Conservation (phyloP, 257 asterid species). For the Mentha longifolia region DNA sequence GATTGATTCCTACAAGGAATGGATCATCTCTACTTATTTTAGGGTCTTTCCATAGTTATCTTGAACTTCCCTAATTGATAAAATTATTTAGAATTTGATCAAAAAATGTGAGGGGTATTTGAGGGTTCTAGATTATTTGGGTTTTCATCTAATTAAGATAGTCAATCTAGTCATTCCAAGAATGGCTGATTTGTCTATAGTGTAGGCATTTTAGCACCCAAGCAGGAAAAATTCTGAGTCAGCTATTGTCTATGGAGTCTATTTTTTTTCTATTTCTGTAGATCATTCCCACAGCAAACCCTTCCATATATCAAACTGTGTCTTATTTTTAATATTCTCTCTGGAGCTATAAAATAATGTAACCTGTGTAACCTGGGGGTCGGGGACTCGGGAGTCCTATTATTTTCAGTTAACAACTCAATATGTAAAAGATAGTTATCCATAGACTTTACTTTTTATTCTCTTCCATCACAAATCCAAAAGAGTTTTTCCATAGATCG, state of each 20-base stretch:
- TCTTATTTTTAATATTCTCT: neutral
- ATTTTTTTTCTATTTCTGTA: neutral
- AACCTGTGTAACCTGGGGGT: too few species aligned
- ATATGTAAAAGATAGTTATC: neutral
- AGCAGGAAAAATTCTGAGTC: neutral
- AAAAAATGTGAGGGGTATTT: neutral
- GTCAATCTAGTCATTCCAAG: neutral
- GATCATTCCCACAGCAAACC: neutral
- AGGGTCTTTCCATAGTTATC: neutral
- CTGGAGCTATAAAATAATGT: slow-evolving; percentile 19
- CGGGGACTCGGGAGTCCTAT: neutral
- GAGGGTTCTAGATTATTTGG: too few species aligned
- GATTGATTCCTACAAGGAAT: neutral
- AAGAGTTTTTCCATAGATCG: slow-evolving; percentile 5
- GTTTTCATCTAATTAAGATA: neutral
- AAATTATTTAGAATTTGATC: neutral
- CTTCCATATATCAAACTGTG: neutral
- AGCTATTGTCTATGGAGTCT: neutral
- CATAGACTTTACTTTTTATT: slow-evolving; percentile 12
- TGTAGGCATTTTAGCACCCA: neutral
- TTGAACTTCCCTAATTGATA: neutral
- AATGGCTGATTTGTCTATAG: neutral
- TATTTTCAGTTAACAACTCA: neutral
- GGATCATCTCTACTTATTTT: neutral
- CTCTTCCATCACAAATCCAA: slow-evolving; percentile 17